phyloP scores from a whole-genome alignment of 2,329 filamentous ascomycete genomes.

The Helotiales sp. region DNA sequence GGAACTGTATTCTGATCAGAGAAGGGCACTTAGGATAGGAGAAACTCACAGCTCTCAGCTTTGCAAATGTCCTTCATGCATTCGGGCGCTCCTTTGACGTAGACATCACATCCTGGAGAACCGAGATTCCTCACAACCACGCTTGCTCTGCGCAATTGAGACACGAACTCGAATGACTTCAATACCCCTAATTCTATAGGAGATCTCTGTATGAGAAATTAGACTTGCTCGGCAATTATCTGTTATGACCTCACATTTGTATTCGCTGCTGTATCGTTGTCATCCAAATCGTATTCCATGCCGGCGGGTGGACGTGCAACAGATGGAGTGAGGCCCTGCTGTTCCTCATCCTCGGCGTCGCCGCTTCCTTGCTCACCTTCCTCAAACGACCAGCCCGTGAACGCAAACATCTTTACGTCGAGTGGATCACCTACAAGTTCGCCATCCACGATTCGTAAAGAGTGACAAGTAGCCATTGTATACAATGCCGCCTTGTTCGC shows the following conservation, averaged over 20 bases:
- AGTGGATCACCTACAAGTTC: conserved; percentile 92
- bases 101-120: conserved; percentile 79
- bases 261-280: conserved; percentile 40
- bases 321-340: conserved; percentile 77
- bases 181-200: conserved; percentile 86
- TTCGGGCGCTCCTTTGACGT: conserved; percentile 95
- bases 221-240: not conserved
- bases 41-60: conserved; percentile 68
- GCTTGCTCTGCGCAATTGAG: conserved; percentile 86
- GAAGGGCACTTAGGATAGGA: not conserved
- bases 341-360: conserved; percentile 71
- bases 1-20: conserved; percentile 58
- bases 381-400: conserved; percentile 88
- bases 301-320: conserved; percentile 77
- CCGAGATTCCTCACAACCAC: conserved; percentile 90
- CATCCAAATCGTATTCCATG: conserved; percentile 56
- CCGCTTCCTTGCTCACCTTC: conserved; percentile 73
- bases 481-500: conserved; percentile 73
- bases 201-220: conserved; percentile 36
- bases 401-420: conserved; percentile 98
- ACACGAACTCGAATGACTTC: conserved; percentile 92
- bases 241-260: conserved; percentile 22
- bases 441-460: conserved; percentile 79
- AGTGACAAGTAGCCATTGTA: conserved; percentile 97
- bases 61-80: conserved; percentile 93